Evolutionary conservation across 1,139 yeast species (phyloP).

Genomic region (Pichia sp.): DNA sequence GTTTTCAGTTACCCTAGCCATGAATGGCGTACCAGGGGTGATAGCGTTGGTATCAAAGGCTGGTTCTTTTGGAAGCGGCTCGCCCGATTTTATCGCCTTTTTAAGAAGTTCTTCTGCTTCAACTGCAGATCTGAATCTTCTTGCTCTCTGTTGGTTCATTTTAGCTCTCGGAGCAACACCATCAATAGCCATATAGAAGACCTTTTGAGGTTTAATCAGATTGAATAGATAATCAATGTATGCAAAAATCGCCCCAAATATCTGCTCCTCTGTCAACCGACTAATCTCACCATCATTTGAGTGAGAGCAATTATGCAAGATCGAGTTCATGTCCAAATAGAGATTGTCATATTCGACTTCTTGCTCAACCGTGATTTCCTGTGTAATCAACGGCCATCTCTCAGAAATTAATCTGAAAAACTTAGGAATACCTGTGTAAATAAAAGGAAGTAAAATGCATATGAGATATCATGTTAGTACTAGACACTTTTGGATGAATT

Average conservation of each 20-base stretch:
- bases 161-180: conserved; percentile 99
- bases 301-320: conserved; percentile 90
- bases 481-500: neutral
- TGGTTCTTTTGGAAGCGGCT: conserved; percentile 59
- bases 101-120: conserved; percentile 79
- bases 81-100: conserved; percentile 61
- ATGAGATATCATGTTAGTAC: conserved; percentile 3
- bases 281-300: conserved; percentile 55
- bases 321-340: conserved; percentile 96
- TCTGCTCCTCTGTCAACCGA: conserved; percentile 81
- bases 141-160: conserved; percentile 97
- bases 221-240: conserved; percentile 92
- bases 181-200: conserved; percentile 96
- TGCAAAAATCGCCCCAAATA: conserved; percentile 87
- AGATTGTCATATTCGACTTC: conserved; percentile 93
- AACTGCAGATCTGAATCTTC: conserved; percentile 92
- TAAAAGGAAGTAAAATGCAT: neutral
- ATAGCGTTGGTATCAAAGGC: conserved; percentile 94
- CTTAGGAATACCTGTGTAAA: conserved; percentile 82
- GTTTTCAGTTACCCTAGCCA: conserved; percentile 83
- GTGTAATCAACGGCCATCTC: conserved; percentile 97
- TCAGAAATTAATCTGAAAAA: conserved; percentile 95
- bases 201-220: conserved; percentile 78
- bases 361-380: conserved; percentile 75
- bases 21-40: conserved; percentile 98